These are phyloP conservation scores for Lepidopterella palustris DNA, from an alignment of 495 filamentous ascomycete species.

Conservation along the genomic window DNA sequence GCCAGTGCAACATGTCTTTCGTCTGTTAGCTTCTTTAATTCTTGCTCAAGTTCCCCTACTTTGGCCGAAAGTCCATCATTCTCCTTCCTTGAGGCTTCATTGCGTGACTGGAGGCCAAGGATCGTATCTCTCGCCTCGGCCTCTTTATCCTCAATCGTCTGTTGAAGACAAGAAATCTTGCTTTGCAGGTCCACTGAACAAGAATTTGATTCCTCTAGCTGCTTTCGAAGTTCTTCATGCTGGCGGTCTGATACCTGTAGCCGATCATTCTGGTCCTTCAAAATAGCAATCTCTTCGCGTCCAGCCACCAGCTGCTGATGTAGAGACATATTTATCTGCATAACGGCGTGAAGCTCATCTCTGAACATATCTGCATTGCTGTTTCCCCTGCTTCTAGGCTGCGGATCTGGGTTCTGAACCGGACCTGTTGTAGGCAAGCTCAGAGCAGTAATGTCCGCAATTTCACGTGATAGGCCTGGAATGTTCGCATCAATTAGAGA, in stretches of 20 bases:
- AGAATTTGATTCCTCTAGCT: neutral
- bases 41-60: neutral
- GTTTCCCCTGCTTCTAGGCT: neutral
- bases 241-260: neutral
- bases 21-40: neutral
- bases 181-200: neutral
- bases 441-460: neutral
- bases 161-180: neutral
- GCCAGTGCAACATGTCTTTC: neutral
- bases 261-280: neutral
- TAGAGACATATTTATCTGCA: neutral
- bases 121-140: neutral
- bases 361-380: neutral
- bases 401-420: too few species aligned
- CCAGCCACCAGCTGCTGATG: neutral
- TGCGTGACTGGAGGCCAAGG: neutral
- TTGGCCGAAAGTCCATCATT: neutral
- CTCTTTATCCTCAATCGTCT: neutral
- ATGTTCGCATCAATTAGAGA: neutral
- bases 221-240: neutral
- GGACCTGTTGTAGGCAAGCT: neutral
- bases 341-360: neutral
- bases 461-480: neutral
- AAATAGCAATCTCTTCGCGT: neutral
- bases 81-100: neutral